Base-by-base conservation (phyloP, 2,329 filamentous ascomycete genomes). In the Xylariaceae sp. region DNA sequence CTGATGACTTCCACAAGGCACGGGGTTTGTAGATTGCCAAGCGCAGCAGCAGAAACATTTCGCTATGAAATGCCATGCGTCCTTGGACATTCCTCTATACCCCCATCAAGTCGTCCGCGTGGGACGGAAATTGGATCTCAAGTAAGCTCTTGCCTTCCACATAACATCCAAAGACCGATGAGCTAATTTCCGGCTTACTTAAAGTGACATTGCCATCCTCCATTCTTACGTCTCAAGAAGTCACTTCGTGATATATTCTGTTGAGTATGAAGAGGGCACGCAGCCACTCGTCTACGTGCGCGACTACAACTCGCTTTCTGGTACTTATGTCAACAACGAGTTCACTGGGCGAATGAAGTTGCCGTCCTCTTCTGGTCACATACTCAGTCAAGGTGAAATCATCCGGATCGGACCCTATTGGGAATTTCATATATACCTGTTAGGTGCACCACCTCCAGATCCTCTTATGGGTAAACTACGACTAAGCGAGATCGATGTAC, bases 161-260 rank as follows among this genome's bases (percentile, higher is more conserved):
- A 12, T 19, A 34, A 6, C 11, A 8, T 48, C 40, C 9, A 6
- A 11, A 1, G 9, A 11, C 7, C 30, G 46, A 19, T 11, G 31
- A 11, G 46, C 58, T 19, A n/a, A 60, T 41, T 27, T 3, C 27
- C 19, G 19, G 19, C 19, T 29, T 27, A 27, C 5, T 35, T 46
- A 35, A 52, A 76, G 73, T 56, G 67, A 72, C 4, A 66, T 76
- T 37, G 62, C 65, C 27, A 72, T 83, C n/a, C 60, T 71, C 2
- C 67, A 73, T 56, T 59, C 64, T 0, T 56, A 65, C 7, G 71
- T 83, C 26, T 83, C 80, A 1, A 74, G 78, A 50, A 72, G 74
- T 30, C 80, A 83, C 51, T 78, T 80, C 59, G 76, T 81, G 60
- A 70, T 83, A 34, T 84, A 82, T 63, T 76, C 76, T 1, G 68